Evolutionary conservation across 208 protist species (phyloP), one percentile per base, ranked within the genome.

Genomic region (Leishmania gerbilli): DNA sequence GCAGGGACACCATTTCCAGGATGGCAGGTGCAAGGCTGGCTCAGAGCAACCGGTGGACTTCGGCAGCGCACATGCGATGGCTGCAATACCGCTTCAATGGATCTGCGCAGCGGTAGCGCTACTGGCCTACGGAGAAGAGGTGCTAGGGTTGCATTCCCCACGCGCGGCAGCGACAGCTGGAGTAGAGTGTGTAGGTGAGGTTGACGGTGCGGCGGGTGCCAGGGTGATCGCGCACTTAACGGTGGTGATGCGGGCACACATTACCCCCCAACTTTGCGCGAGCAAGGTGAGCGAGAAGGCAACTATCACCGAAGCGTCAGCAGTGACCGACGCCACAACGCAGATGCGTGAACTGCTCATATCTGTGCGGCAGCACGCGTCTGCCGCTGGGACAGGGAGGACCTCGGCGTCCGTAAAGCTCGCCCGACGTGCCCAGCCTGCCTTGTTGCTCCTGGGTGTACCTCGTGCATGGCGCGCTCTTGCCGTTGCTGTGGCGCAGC

Each of bases 81-180:
- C 17, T 3, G 71, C 77, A 8, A 72, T 85, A 31, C 37, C 77
- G 17, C 24, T 77, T 49, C 77, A 79, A 24, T 81, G 82, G 77
- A 60, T 79, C 13, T 81, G 82, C 34, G 71, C 77, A 40, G 55
- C 47, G 9, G 74, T 79, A 7, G 51, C 82, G 62, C 24, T 85
- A 78, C 58, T 81, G 40, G 51, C 74, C 51, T 82, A 85, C 65
- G 82, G 82, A 37, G 77, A 85, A 60, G 67, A 74, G 2, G 31
- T 72, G 51, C 21, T 85, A 47, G 69, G 65, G 31, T 0, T 85
- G n/a, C 74, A 27, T 49, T 64, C 49, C 21, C 37, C 53, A 47
- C 1, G 40, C 37, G 37, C 19, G 8, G 53, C 3, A 34, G 47
- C 27, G 19, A 31, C 55, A n/a, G 40, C 74, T 49, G 34, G 27